Base-by-base conservation (phyloP, 805 yeast genomes). In the Sugiyamaella smithiae region DNA sequence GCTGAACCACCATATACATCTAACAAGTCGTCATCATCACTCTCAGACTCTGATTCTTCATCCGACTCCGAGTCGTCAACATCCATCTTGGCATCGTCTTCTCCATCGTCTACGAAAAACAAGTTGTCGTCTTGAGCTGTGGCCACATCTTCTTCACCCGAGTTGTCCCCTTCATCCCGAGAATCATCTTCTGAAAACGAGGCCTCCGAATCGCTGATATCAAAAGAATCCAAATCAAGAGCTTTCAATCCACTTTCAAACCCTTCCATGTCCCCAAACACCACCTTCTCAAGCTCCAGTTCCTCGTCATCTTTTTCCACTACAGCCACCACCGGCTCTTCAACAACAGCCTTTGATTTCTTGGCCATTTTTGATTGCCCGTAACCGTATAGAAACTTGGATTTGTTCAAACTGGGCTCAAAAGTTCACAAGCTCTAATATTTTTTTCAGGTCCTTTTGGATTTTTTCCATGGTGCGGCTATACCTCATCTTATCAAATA, bases 191-290 rank as follows among this genome's bases (percentile, higher is more conserved):
- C 57, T 4, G 74, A 74, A 22, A 69, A 71, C 54, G 67, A 71
- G n/a, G n/a, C n/a, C 55, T 73, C 68, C 45, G 68, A 55, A 59
- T 54, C 44, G 2, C 52, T 57, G 23, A 66, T 70, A 41, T 65
- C 71, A 9, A 63, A 65, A 32, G 65, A 63, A 5, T 82, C 69
- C 53, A 82, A 75, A 56, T 83, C 88, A 44, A 81, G 69, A 50
- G 76, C 75, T 48, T 75, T 80, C 61, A 88, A 71, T 51, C 82
- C 84, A 26, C 66, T 62, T 59, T 82, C 86, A 68, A 85, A 84
- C 25, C 91, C 85, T 48, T 80, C 85, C 2, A 75, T 58, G 63
- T 93, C 98, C 12, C 99, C 98, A 68, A 93, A 90, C 3, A 93
- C 96, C 11, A 88, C 73, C 64, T 79, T 85, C 54, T 90, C 96